Evolutionary conservation across 73 alveolate species (phyloP).

Genomic region (Diophrys sp.): DNA sequence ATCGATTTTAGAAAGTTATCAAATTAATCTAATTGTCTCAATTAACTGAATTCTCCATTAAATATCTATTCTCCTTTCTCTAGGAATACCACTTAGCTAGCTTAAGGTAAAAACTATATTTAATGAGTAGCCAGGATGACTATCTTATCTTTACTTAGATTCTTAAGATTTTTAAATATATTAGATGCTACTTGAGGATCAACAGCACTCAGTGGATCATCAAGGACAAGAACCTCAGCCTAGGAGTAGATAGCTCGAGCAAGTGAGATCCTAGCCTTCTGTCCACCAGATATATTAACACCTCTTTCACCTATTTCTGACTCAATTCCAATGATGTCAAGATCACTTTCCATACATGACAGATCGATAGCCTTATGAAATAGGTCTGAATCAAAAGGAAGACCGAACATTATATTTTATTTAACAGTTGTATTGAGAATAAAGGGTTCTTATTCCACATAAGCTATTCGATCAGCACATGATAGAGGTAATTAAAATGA

Average conservation of each 20-base stretch:
- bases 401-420: conserved; percentile 50
- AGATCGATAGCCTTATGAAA: conserved; percentile 33
- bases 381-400: conserved; percentile 28
- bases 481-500: conserved; percentile 17
- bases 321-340: conserved; percentile 43
- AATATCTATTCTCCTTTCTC: background rate
- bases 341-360: conserved; percentile 35
- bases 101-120: conserved; percentile 29
- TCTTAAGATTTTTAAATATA: conserved; percentile 5
- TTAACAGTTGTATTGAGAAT: conserved; percentile 44
- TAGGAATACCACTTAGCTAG: background rate
- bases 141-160: conserved; percentile 35
- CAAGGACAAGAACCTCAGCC: conserved; percentile 53
- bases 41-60: background rate
- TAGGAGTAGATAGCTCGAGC: conserved; percentile 71
- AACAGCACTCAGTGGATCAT: conserved; percentile 63
- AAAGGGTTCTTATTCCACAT: conserved; percentile 58
- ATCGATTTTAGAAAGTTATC: background rate
- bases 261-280: conserved; percentile 67
- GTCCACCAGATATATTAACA: conserved; percentile 66
- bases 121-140: conserved; percentile 72
- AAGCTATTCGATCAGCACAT: conserved; percentile 56
- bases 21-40: too few relatives aligned
- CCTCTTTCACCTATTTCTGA: conserved; percentile 74
- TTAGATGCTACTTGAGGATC: conserved; percentile 33